Conservation (phyloP, 2,329 filamentous ascomycete species). For the Exophiala dermatitidis region DNA sequence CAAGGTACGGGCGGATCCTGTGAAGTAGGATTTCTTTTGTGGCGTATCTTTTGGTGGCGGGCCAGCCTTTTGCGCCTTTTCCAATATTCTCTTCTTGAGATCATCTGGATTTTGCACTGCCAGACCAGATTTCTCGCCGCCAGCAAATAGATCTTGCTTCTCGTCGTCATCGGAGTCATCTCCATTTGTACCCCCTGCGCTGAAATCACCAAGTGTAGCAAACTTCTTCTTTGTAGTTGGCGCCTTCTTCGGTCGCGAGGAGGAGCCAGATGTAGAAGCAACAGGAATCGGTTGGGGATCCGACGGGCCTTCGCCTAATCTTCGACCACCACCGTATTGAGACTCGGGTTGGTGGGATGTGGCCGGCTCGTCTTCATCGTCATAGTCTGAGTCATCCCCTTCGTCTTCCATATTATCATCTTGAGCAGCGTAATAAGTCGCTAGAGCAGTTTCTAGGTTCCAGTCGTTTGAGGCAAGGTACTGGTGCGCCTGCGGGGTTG, state of each 20-base stretch:
- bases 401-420: constrained; percentile 30
- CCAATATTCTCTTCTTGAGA: constrained; percentile 45
- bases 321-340: constrained; percentile 28
- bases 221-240: constrained; percentile 40
- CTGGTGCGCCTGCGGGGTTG: constrained; percentile 51
- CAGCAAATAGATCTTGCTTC: constrained; percentile 54
- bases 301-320: constrained; percentile 31
- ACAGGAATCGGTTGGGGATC: constrained; percentile 26
- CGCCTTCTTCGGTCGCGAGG: constrained; percentile 29
- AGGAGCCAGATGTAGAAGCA: constrained; percentile 27
- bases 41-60: constrained; percentile 20
- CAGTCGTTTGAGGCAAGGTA: constrained; percentile 60
- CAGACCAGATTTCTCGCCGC: constrained; percentile 61
- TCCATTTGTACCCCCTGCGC: constrained; percentile 34
- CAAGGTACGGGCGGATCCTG: constrained; percentile 56
- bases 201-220: constrained; percentile 42
- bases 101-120: constrained; percentile 59
- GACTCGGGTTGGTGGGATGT: constrained; percentile 10
- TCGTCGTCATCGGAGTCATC: constrained; percentile 48
- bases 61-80: constrained; percentile 38
- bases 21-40: constrained; percentile 43
- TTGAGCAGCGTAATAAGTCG: constrained; percentile 52
- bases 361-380: constrained; percentile 28
- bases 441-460: constrained; percentile 57
- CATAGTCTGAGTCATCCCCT: constrained; percentile 25